Conservation (phyloP, 192 early-diverging fungal genomes). For the Coemansia sp. region DNA sequence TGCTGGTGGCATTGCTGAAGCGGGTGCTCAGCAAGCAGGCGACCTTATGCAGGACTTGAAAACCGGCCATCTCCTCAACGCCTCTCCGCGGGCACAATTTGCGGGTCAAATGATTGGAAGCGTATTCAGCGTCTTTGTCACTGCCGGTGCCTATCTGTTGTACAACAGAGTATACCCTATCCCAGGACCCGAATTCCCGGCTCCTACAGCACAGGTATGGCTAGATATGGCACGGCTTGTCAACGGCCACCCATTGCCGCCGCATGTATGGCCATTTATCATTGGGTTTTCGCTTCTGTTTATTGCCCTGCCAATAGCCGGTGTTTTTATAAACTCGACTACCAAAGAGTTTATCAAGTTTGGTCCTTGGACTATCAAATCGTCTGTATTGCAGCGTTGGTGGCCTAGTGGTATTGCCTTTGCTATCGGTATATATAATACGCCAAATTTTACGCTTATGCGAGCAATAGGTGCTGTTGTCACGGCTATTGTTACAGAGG, state of each 20-base stretch:
- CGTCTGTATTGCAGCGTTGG: slow-evolving; percentile 41
- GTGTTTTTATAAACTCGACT: not conserved
- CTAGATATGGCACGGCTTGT: slow-evolving; percentile 73
- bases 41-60: slow-evolving; percentile 83
- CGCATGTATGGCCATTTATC: slow-evolving; percentile 60
- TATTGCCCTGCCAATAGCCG: slow-evolving; percentile 35
- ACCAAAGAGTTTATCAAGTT: not conserved
- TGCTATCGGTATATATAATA: slow-evolving; percentile 77
- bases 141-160: slow-evolving; percentile 64
- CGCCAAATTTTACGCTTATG: slow-evolving; percentile 70
- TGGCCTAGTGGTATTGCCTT: slow-evolving; percentile 74
- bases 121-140: slow-evolving; percentile 64
- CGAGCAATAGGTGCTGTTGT: slow-evolving; percentile 60
- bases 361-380: slow-evolving; percentile 9
- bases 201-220: slow-evolving; percentile 74
- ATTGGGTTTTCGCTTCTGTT: slow-evolving; percentile 56
- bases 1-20: slow-evolving; percentile 74
- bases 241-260: slow-evolving; percentile 68
- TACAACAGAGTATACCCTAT: slow-evolving; percentile 70
- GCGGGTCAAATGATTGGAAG: slow-evolving; percentile 78
- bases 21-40: slow-evolving; percentile 66
- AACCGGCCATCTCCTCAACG: slow-evolving; percentile 78
- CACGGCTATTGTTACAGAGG: slow-evolving; percentile 39
- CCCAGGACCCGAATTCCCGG: slow-evolving; percentile 65
- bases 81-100: slow-evolving; percentile 82